Base-by-base conservation (phyloP, 1,284 basidiomycete species). In the Earliella scabrosa region DNA sequence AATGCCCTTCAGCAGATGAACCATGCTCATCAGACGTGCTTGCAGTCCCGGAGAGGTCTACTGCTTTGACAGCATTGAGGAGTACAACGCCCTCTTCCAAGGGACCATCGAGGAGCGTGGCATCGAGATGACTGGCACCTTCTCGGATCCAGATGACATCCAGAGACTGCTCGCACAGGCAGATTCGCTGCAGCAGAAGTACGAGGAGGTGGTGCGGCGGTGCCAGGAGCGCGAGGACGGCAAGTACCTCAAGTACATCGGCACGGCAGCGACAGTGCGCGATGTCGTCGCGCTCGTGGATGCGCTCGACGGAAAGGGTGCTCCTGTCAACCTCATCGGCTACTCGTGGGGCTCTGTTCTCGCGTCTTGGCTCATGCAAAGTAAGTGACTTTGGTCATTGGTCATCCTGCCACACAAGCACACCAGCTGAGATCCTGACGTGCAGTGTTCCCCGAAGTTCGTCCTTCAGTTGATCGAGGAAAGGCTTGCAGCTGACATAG, bases 281-380 rank as follows among this genome's bases (percentile, higher is more conserved):
- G 63, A 64, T 32, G 10, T 64, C 45, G 52, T 61, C 18, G 56
- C 57, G 5, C 21, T 65, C 9, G 59, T 54, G 23, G 61, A 63
- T 23, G 58, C 54, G 24, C 26, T 65, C 11, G 61, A 63, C 23
- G 63, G 59, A 0, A 43, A 54, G 2, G 59, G 55, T 4, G 41
- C 43, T 0, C 52, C 54, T 4, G 39, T 65, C 8, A 61, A 61
- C 36, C 61, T 43, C 23, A 14, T 34, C 14, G 63, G 63, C 0
- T 7, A 56, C 2, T 61, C 56, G 21, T 60, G 63, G 26, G 61
- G 61, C 1, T 47, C 61, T 0, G 3, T 60, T 0, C n/a, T 65
- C 2, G 63, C 59, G 5, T 35, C 55, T 1, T 63, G 58, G 55
- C 34, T 65, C 21, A 39, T 65, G 10, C 55, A 61, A n/a, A 65